A percentile compares a stretch with the other conserved stretches of the same genome.
Evolutionary conservation across 208 protist species (phyloP).

Genomic region (Angomonas deanei): DNA sequence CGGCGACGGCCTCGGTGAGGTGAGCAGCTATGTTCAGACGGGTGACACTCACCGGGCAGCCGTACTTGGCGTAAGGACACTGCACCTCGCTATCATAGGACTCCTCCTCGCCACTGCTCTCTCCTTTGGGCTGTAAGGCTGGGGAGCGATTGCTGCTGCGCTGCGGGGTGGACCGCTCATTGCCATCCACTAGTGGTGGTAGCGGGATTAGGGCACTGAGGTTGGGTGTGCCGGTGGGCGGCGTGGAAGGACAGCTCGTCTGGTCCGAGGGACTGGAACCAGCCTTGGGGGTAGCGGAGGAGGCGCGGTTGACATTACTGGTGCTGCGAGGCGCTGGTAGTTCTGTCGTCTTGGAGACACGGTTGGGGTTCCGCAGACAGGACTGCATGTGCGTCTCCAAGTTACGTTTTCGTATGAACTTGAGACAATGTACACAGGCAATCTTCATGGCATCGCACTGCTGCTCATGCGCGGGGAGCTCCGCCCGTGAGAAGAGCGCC

Average conservation of each 20-base stretch:
- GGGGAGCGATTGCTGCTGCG: not conserved
- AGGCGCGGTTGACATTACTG: too few species aligned
- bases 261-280: not conserved
- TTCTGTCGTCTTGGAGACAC: slow-evolving; percentile 4
- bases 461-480: slow-evolving; percentile 48
- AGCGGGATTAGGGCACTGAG: too few species aligned
- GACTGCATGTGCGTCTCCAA: slow-evolving; percentile 32
- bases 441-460: slow-evolving; percentile 62
- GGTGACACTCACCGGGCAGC: slow-evolving; percentile 48
- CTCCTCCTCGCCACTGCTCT: slow-evolving; percentile 7
- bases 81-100: slow-evolving; percentile 7
- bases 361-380: slow-evolving; percentile 52
- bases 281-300: not conserved
- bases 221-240: not conserved
- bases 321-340: not conserved
- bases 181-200: too few species aligned
- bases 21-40: slow-evolving; percentile 37
- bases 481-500: slow-evolving; percentile 27
- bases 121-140: too few species aligned
- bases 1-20: slow-evolving; percentile 39
- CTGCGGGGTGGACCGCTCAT: too few species aligned
- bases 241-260: not conserved
- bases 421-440: slow-evolving; percentile 47
- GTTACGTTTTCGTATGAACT: slow-evolving; percentile 38
- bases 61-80: slow-evolving; percentile 71